Evolutionary conservation across 2,329 filamentous ascomycete species (phyloP).

Genomic region (Dactylellina drechsleri): DNA sequence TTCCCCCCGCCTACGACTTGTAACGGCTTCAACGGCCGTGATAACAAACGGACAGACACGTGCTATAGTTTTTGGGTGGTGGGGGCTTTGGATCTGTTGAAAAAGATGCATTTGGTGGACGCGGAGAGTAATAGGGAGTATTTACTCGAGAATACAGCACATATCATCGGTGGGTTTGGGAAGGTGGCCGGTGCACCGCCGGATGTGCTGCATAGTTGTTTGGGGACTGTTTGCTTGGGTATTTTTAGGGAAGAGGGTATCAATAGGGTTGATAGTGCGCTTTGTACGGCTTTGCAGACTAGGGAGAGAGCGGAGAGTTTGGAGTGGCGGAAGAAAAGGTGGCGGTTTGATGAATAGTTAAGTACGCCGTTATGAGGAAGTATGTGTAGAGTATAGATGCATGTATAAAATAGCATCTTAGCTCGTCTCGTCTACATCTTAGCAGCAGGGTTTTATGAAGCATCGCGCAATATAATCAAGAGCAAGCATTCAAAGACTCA

Average conservation of each 20-base stretch:
- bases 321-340: constrained; percentile 59
- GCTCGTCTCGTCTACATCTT: too few species aligned
- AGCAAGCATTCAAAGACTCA: too few species aligned
- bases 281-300: constrained; percentile 77
- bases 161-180: constrained; percentile 83
- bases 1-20: constrained; percentile 21
- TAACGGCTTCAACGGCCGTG: constrained; percentile 83
- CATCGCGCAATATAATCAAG: too few species aligned
- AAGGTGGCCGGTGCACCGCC: constrained; percentile 68
- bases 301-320: constrained; percentile 65
- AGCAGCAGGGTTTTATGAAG: too few species aligned
- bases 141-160: constrained; percentile 85
- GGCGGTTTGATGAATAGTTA: background rate
- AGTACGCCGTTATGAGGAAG: too few species aligned
- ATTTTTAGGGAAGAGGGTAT: constrained; percentile 76
- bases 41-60: constrained; percentile 91
- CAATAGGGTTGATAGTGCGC: constrained; percentile 75
- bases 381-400: too few species aligned
- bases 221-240: constrained; percentile 82
- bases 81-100: constrained; percentile 68
- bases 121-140: constrained; percentile 74
- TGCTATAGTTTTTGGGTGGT: constrained; percentile 96
- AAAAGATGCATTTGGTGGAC: constrained; percentile 70
- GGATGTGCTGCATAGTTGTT: constrained; percentile 86
- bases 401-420: too few species aligned